Conservation (phyloP, 371 early-diverging fungal genomes). For the Nematocida minor region DNA sequence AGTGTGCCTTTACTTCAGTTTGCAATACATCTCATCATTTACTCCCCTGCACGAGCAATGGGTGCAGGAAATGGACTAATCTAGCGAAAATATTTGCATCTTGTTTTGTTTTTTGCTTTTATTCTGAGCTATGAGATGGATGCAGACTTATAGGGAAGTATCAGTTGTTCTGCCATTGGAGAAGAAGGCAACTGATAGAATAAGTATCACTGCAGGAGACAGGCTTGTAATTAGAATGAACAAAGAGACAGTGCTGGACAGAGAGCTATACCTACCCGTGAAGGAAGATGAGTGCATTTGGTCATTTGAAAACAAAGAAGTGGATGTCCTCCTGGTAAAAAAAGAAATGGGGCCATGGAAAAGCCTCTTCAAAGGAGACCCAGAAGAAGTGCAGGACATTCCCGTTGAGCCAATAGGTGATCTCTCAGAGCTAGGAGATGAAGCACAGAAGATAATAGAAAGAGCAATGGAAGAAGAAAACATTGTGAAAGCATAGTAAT, state of each 20-base stretch:
- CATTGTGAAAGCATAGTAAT: not conserved
- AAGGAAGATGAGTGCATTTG: slow-evolving; percentile 2
- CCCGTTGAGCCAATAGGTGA: not conserved
- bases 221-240: not conserved
- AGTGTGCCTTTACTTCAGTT: too few relatives aligned
- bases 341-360: not conserved
- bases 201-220: not conserved
- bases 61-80: too few relatives aligned
- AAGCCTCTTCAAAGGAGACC: slow-evolving; percentile 4
- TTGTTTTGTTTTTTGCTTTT: not conserved
- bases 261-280: not conserved
- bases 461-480: not conserved
- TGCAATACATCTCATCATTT: too few relatives aligned
- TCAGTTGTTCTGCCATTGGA: not conserved
- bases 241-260: not conserved
- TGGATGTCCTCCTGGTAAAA: not conserved
- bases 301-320: not conserved
- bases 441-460: not conserved
- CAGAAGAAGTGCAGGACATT: not conserved
- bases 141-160: not conserved
- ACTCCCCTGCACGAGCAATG: too few relatives aligned
- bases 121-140: not conserved
- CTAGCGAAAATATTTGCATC: too few relatives aligned
- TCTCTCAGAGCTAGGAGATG: not conserved
- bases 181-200: not conserved